A percentile compares a stretch with the other conserved stretches of the same genome.
phyloP scores from a whole-genome alignment of 2,329 filamentous ascomycete species.

The Neonectria ditissima region DNA sequence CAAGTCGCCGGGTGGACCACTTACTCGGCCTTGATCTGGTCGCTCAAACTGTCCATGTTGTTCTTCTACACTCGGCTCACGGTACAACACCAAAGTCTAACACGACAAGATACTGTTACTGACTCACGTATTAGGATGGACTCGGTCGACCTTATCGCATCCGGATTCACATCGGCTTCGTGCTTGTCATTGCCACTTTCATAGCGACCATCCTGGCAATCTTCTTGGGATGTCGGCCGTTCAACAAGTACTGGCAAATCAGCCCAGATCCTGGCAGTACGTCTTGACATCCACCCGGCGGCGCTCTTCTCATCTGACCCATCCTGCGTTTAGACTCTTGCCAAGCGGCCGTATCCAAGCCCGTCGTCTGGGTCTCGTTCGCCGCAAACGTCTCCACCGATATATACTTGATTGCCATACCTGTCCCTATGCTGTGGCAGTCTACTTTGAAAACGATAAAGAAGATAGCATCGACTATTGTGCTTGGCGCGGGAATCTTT shows the following conservation, averaged over 20 bases:
- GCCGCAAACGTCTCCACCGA: conserved; percentile 66
- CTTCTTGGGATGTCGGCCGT: conserved; percentile 62
- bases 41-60: conserved; percentile 66
- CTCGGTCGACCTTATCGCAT: conserved; percentile 53
- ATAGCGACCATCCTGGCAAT: conserved; percentile 61
- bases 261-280: conserved; percentile 66
- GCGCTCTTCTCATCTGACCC: background rate
- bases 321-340: conserved; percentile 52
- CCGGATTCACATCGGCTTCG: conserved; percentile 62
- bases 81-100: conserved; percentile 28
- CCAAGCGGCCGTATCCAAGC: conserved; percentile 60
- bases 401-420: conserved; percentile 68
- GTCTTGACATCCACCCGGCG: conserved; percentile 34
- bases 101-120: background rate
- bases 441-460: conserved; percentile 49
- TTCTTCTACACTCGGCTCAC: conserved; percentile 67
- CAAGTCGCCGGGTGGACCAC: conserved; percentile 66
- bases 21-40: conserved; percentile 65
- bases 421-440: conserved; percentile 61
- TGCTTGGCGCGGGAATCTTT: conserved; percentile 55
- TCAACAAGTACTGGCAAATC: conserved; percentile 69
- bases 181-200: conserved; percentile 60
- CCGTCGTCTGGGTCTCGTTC: conserved; percentile 63
- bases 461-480: conserved; percentile 52
- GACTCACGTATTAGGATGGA: conserved; percentile 47